A percentile compares a stretch with the other conserved stretches of the same genome.
These are phyloP conservation scores for Penicillium paxilli DNA, from an alignment of 495 filamentous ascomycete genomes.

Conservation along the genomic window DNA sequence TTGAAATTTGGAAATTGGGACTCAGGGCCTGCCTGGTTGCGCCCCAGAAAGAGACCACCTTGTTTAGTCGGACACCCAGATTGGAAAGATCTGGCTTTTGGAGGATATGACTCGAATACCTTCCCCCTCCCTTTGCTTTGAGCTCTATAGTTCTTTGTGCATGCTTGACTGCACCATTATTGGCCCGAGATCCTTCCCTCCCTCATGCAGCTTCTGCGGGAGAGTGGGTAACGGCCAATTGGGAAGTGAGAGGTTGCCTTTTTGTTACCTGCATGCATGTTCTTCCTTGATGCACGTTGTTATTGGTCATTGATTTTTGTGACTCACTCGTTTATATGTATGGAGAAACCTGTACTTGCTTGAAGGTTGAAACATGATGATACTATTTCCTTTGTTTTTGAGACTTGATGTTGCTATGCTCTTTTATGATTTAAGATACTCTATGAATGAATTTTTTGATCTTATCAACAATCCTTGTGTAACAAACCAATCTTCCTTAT, in stretches of 20 bases:
- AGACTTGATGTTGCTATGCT: background rate
- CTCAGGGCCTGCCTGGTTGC: slow-evolving; percentile 20
- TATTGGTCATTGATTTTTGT: slow-evolving; percentile 15
- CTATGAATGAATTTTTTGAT: background rate
- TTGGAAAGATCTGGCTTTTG: slow-evolving; percentile 10
- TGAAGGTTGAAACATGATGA: slow-evolving; percentile 2
- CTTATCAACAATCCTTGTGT: background rate
- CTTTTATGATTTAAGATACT: background rate
- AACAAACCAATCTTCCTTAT: too few relatives aligned
- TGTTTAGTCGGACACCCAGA: slow-evolving; percentile 12
- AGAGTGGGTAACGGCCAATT: slow-evolving; percentile 15
- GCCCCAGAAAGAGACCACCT: slow-evolving; percentile 11
- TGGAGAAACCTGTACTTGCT: slow-evolving; percentile 7
- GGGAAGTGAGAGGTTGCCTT: slow-evolving; percentile 5
- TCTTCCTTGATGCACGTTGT: slow-evolving; percentile 7
- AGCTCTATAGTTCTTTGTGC: slow-evolving; percentile 12
- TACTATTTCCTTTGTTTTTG: slow-evolving; percentile 8
- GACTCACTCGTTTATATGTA: slow-evolving; percentile 21
- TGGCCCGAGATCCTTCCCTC: slow-evolving; percentile 2
- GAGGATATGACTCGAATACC: slow-evolving; percentile 2
- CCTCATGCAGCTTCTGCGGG: background rate
- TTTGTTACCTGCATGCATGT: slow-evolving; percentile 11
- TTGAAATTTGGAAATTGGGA: background rate
- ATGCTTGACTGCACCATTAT: slow-evolving; percentile 14
- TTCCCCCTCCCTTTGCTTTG: background rate